These are phyloP conservation scores for Solanum hybrid DNA, from an alignment of 305 asterid species.

Conservation along the genomic window DNA sequence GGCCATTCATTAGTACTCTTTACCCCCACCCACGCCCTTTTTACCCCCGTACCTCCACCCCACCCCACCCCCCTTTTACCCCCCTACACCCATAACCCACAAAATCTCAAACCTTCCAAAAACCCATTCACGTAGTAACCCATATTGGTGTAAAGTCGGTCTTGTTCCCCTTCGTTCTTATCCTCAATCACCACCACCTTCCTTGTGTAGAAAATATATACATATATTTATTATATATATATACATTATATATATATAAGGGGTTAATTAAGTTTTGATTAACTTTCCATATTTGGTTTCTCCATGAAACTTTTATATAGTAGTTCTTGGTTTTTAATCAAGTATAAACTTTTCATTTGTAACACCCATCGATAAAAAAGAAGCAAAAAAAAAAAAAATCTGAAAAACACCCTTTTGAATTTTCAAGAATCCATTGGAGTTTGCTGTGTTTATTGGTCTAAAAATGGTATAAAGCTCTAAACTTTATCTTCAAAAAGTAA, in stretches of 20 bases:
- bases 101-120: constrained; percentile 17
- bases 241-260: not conserved
- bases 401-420: not conserved
- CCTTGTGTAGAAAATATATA: constrained; percentile 5
- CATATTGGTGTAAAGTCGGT: constrained; percentile 40
- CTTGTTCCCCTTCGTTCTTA: constrained; percentile 39
- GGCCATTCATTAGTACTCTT: not conserved
- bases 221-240: not conserved
- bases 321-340: constrained; percentile 12
- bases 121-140: constrained; percentile 16
- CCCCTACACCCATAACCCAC: not conserved
- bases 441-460: not conserved
- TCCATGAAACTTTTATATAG: constrained; percentile 12
- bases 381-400: not conserved
- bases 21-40: not conserved
- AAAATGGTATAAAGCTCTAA: not conserved
- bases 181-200: constrained; percentile 27
- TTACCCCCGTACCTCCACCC: not conserved
- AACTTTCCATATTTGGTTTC: constrained; percentile 4
- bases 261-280: not conserved
- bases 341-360: constrained; percentile 20
- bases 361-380: constrained; percentile 21
- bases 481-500: not conserved
- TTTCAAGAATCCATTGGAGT: not conserved
- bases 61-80: not conserved